Evolutionary conservation across 208 protist species (phyloP).

Genomic region (Naegleria gruberi): DNA sequence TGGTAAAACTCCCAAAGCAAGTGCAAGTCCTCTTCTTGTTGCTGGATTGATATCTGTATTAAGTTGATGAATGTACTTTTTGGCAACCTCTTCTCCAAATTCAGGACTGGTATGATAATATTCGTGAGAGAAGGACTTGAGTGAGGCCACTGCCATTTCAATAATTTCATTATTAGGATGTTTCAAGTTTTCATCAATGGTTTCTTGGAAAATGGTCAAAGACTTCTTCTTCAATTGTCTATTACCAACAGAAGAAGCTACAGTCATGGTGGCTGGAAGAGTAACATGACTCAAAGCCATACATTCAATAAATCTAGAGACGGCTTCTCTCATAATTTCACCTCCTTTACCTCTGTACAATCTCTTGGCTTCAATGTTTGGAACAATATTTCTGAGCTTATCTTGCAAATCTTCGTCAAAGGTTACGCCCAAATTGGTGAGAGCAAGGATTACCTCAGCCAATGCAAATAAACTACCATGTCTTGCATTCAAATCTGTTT

Average conservation of each 20-base stretch:
- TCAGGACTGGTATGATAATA: conserved; percentile 18
- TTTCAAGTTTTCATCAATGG: conserved; percentile 70
- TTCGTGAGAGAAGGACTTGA: conserved; percentile 25
- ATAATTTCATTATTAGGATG: conserved; percentile 55
- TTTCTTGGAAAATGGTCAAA: conserved; percentile 57
- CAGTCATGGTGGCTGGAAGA: conserved; percentile 55
- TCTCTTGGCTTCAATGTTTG: conserved; percentile 69
- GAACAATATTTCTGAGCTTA: conserved; percentile 42
- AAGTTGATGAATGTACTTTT: background rate
- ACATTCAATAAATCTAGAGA: conserved; percentile 69
- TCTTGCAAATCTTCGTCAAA: conserved; percentile 6
- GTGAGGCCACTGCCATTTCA: conserved; percentile 22
- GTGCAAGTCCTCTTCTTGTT: conserved; percentile 59
- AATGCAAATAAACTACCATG: conserved; percentile 78
- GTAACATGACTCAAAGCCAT: conserved; percentile 52
- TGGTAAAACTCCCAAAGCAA: conserved; percentile 63
- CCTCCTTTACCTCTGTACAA: conserved; percentile 85
- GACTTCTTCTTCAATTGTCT: conserved; percentile 50
- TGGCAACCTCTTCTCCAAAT: background rate
- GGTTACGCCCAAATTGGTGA: conserved; percentile 35
- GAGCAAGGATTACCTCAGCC: conserved; percentile 61
- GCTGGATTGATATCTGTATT: background rate
- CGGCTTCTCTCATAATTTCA: conserved; percentile 75
- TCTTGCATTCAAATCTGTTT: conserved; percentile 59
- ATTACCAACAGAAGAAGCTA: conserved; percentile 34